A percentile compares a stretch with the other conserved stretches of the same genome.
Conservation (phyloP, 768 basidiomycete genomes). For the Scleroderma bovista region DNA sequence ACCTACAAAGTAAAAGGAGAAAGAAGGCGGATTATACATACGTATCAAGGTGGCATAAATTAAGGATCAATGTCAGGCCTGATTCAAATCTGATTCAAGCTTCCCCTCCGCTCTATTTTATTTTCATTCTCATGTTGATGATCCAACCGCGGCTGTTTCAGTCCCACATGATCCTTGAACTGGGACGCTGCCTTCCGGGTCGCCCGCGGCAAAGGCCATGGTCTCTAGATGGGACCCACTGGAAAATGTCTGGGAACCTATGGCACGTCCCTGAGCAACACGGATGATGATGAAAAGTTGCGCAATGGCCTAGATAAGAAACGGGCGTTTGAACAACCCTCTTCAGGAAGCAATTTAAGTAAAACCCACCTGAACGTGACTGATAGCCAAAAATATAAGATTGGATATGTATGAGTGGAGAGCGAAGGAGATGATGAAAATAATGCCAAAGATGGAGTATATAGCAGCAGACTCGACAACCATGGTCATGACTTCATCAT, state of each 20-base stretch:
- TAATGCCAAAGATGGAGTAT: conserved; percentile 20
- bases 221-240: not conserved
- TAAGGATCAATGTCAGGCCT: no score
- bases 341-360: not conserved
- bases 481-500: conserved; percentile 26
- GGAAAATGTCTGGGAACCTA: not conserved
- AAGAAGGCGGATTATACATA: no score
- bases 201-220: conserved; percentile 5
- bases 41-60: no score
- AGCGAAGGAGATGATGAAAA: conserved; percentile 29
- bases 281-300: conserved; percentile 33
- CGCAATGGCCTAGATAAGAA: conserved; percentile 25
- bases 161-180: not conserved
- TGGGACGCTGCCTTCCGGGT: not conserved
- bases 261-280: conserved; percentile 27
- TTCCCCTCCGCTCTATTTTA: not conserved
- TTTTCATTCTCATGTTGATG: not conserved
- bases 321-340: not conserved
- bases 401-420: conserved; percentile 22
- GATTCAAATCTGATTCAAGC: no score
- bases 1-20: no score
- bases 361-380: conserved; percentile 26
- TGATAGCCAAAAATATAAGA: conserved; percentile 28
- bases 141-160: not conserved
- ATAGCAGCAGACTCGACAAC: conserved; percentile 32